A percentile compares a stretch with the other conserved stretches of the same genome.
phyloP scores from a whole-genome alignment of 805 yeast genomes.

The Candida coquimbonensis region DNA sequence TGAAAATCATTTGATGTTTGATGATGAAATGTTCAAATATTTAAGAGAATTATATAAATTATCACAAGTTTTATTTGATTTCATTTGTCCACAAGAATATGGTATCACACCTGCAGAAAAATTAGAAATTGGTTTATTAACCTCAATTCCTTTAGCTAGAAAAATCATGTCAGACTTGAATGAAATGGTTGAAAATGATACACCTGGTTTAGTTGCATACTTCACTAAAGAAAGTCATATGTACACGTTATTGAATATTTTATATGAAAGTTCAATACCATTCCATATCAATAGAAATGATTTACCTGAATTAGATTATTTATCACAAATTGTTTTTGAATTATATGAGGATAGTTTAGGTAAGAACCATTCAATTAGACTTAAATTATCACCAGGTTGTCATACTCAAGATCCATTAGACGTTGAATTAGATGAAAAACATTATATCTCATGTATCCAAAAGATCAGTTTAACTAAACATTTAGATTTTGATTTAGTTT shows the following conservation, averaged over 20 bases:
- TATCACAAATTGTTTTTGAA: slow-evolving; percentile 92
- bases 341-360: slow-evolving; percentile 76
- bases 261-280: slow-evolving; percentile 90
- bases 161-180: slow-evolving; percentile 79
- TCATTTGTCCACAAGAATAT: slow-evolving; percentile 97
- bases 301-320: slow-evolving; percentile 89
- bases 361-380: slow-evolving; percentile 81
- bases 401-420: slow-evolving; percentile 97
- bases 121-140: slow-evolving; percentile 88
- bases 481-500: slow-evolving; percentile 83
- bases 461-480: slow-evolving; percentile 86
- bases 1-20: slow-evolving; percentile 50
- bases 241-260: slow-evolving; percentile 83
- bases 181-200: slow-evolving; percentile 67
- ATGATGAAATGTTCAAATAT: slow-evolving; percentile 69
- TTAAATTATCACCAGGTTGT: slow-evolving; percentile 95
- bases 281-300: slow-evolving; percentile 93
- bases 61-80: slow-evolving; percentile 91
- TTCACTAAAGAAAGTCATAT: slow-evolving; percentile 97
- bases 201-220: slow-evolving; percentile 81
- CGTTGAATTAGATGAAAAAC: slow-evolving; percentile 92
- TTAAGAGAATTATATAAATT: slow-evolving; percentile 83
- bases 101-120: slow-evolving; percentile 95
- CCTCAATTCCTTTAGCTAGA: slow-evolving; percentile 88
- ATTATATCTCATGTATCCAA: slow-evolving; percentile 94